Evolutionary conservation across 768 basidiomycete species (phyloP).

Genomic region (Mycena latifolia): DNA sequence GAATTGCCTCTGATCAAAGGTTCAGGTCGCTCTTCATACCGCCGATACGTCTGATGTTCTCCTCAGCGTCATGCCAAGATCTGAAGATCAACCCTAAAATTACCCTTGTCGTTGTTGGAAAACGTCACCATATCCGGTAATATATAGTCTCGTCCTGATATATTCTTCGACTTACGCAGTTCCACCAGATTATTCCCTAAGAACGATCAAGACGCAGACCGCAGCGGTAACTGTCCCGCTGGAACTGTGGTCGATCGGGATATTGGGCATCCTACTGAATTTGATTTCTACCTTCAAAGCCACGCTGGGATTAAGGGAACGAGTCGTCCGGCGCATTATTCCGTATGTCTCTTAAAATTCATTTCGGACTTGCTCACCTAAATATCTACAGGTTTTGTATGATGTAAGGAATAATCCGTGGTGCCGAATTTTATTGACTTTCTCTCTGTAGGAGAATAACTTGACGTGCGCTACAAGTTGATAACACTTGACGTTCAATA

Average conservation of each 20-base stretch:
- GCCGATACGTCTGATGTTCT: constrained; percentile 39
- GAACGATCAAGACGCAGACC: constrained; percentile 61
- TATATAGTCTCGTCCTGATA: too few relatives aligned
- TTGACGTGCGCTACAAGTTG: constrained; percentile 70
- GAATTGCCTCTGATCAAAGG: constrained; percentile 74
- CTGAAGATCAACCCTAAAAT: constrained; percentile 73
- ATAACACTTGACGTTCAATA: too few relatives aligned
- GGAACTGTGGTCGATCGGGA: constrained; percentile 81
- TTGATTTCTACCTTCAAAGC: constrained; percentile 84
- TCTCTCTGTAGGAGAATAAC: constrained; percentile 69
- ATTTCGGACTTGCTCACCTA: too few relatives aligned
- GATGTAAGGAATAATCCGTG: too few relatives aligned
- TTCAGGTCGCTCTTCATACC: too few relatives aligned
- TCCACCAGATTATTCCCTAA: constrained; percentile 59
- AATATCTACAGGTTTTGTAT: constrained; percentile 43
- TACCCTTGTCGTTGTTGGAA: constrained; percentile 85
- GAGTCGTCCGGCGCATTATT: constrained; percentile 64
- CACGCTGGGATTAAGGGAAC: constrained; percentile 86
- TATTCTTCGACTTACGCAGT: too few relatives aligned
- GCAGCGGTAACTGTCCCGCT: too few relatives aligned
- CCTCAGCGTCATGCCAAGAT: constrained; percentile 71
- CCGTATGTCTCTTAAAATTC: too few relatives aligned
- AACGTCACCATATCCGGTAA: constrained; percentile 84
- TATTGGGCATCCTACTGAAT: constrained; percentile 77
- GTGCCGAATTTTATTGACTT: too few relatives aligned